phyloP scores from a whole-genome alignment of 805 yeast species.

The Kregervanrija fluxuum region DNA sequence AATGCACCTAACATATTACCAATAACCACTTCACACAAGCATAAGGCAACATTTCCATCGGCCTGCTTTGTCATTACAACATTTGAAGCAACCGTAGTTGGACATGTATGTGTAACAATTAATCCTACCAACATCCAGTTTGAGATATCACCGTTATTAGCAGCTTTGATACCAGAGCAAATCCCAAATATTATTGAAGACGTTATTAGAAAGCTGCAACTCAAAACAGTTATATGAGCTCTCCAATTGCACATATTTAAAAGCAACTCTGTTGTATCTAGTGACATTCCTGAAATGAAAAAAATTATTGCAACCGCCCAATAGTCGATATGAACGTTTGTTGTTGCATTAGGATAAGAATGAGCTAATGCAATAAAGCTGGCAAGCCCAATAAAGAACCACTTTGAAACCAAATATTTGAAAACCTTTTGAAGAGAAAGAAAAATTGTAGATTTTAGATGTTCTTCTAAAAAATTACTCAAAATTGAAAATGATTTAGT shows the following conservation, averaged over 20 bases:
- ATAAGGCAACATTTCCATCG: constrained; percentile 67
- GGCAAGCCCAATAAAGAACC: constrained; percentile 74
- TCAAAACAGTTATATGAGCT: constrained; percentile 66
- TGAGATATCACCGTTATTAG: constrained; percentile 53
- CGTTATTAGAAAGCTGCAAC: constrained; percentile 58
- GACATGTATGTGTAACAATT: constrained; percentile 78
- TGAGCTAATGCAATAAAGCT: constrained; percentile 67
- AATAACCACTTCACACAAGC: constrained; percentile 77
- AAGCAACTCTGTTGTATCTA: constrained; percentile 55
- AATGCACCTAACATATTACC: constrained; percentile 85
- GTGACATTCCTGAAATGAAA: constrained; percentile 72
- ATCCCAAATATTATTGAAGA: constrained; percentile 55
- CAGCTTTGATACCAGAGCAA: constrained; percentile 54
- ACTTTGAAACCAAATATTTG: constrained; percentile 32
- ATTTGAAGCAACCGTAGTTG: constrained; percentile 87
- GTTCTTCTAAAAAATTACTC: too few relatives aligned
- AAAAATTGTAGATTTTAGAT: neutral
- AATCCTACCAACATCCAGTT: constrained; percentile 77
- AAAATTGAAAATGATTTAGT: too few relatives aligned
- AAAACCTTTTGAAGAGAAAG: neutral
- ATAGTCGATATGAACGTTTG: constrained; percentile 78
- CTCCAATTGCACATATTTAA: constrained; percentile 71
- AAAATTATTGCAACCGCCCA: constrained; percentile 86
- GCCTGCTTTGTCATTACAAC: constrained; percentile 89
- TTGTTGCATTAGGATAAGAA: constrained; percentile 73